Evolutionary conservation across 768 basidiomycete genomes (phyloP).

Genomic region (Auricularia sp.): DNA sequence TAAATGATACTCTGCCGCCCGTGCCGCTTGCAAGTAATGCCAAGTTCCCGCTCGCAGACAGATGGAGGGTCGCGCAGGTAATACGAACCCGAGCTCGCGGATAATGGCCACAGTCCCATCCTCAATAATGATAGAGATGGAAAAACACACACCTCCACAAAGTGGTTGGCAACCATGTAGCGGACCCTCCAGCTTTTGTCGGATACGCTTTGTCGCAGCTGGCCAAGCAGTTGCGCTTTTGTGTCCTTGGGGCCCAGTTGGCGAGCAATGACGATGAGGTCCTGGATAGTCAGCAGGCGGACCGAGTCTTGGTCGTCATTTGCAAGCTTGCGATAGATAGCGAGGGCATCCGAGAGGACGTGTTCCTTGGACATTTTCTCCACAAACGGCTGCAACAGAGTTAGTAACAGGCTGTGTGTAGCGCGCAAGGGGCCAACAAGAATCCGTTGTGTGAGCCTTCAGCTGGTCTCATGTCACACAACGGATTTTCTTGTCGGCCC

Average conservation of each 20-base stretch:
- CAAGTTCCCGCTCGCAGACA: too few species aligned
- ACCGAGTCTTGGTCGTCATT: conserved; percentile 98
- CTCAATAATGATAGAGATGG: neutral
- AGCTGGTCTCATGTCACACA: too few species aligned
- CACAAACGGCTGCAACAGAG: conserved; percentile 51
- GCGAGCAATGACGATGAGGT: conserved; percentile 85
- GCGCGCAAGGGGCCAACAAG: neutral
- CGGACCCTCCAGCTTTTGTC: conserved; percentile 99
- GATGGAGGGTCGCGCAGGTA: too few species aligned
- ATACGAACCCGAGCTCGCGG: too few species aligned
- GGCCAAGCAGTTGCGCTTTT: conserved; percentile 78
- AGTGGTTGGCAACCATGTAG: conserved; percentile 97
- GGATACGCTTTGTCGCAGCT: conserved; percentile 76
- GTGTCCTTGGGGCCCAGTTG: conserved; percentile 80
- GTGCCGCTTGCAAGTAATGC: too few species aligned
- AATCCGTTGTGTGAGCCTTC: too few species aligned
- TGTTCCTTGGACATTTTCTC: conserved; percentile 71
- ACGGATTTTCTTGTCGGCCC: too few species aligned
- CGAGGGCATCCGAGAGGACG: conserved; percentile 77
- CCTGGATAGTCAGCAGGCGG: conserved; percentile 87
- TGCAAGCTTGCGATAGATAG: conserved; percentile 88
- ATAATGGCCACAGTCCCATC: too few species aligned
- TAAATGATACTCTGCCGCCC: too few species aligned
- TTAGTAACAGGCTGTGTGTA: neutral
- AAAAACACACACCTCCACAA: conserved; percentile 63